A percentile compares a stretch with the other conserved stretches of the same genome.
Conservation (phyloP, 306 rosid genomes). For the Morella rubra region DNA sequence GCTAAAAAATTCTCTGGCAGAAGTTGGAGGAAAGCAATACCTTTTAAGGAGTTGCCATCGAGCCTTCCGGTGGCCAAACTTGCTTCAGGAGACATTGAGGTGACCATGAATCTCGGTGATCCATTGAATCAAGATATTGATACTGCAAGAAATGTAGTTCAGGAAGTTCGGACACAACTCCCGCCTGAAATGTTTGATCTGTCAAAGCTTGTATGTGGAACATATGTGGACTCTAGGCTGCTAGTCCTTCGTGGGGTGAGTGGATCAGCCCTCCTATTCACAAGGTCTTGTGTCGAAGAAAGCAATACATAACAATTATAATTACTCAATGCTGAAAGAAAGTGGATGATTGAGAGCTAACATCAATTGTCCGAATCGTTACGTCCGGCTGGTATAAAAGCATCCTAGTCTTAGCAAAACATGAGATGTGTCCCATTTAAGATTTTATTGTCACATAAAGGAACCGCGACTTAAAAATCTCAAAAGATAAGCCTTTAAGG, state of each 20-base stretch:
- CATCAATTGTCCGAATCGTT: background rate
- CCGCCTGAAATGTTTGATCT: constrained; percentile 93
- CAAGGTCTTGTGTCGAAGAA: constrained; percentile 71
- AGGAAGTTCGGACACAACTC: constrained; percentile 70
- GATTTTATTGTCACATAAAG: no score
- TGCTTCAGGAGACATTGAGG: constrained; percentile 57
- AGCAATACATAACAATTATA: constrained; percentile 18
- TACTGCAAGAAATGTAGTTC: constrained; percentile 54
- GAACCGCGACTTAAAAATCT: no score
- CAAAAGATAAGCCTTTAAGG: no score
- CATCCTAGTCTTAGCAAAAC: no score
- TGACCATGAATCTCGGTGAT: constrained; percentile 63
- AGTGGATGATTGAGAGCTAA: background rate
- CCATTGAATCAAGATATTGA: constrained; percentile 50
- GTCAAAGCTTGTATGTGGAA: constrained; percentile 90
- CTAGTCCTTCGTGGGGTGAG: constrained; percentile 82
- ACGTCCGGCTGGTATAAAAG: no score
- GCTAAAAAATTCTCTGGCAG: constrained; percentile 61
- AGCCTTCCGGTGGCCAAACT: constrained; percentile 90
- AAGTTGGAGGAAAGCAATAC: constrained; percentile 77
- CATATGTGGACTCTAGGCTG: constrained; percentile 82
- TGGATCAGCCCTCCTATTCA: constrained; percentile 90
- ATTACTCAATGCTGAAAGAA: background rate
- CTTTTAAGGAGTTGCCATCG: constrained; percentile 84
- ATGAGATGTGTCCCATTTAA: no score